Base-by-base conservation (phyloP, 768 basidiomycete species). In the Suillus weaverae region DNA sequence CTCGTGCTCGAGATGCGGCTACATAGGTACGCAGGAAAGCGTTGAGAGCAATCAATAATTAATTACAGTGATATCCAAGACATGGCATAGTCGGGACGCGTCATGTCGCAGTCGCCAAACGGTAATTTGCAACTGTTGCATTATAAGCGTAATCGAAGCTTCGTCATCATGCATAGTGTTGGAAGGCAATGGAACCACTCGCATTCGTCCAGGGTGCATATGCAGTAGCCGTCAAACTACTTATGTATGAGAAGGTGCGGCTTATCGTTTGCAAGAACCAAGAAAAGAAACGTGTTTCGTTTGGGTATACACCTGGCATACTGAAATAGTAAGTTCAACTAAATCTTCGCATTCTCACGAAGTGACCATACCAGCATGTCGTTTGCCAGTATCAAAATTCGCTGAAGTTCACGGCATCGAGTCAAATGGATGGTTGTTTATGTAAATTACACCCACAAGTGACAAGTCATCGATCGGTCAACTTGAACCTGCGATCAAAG, bases 61-160 rank as follows among this genome's bases (percentile, higher is more conserved):
- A n/a, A 10, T 32, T 55, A 7, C 10, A 35, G 18, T 11, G n/a
- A 36, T 56, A 35, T 56, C 13, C 33, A 36, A 22, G 54, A 36
- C 54, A 35, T 55, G 54, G 33, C 13, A 55, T 48, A 22, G 22
- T 5, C 46, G 5, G 5, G 22, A 48, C 22, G n/a, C 6, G 20
- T 36, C 36, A n/a, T 36, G 36, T 22, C 5, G 36, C 16, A 32
- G 57, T 41, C 20, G 39, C 18, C n/a, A 32, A 20, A 53, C 30
- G 51, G 51, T 53, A 53, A 53, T 53, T 53, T 53, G 51, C 30
- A 53, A 30, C 35, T 43, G 20, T n/a, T 30, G 30, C 13, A 33
- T n/a, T n/a, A n/a, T 18, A 44, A 61, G 41, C 44, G 44, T 7
- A 36, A 48, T 48, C 32, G 60, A 53, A 60, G 59, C 43, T 26